phyloP scores from a whole-genome alignment of 2,329 filamentous ascomycete species.

The Aureobasidium sp. region DNA sequence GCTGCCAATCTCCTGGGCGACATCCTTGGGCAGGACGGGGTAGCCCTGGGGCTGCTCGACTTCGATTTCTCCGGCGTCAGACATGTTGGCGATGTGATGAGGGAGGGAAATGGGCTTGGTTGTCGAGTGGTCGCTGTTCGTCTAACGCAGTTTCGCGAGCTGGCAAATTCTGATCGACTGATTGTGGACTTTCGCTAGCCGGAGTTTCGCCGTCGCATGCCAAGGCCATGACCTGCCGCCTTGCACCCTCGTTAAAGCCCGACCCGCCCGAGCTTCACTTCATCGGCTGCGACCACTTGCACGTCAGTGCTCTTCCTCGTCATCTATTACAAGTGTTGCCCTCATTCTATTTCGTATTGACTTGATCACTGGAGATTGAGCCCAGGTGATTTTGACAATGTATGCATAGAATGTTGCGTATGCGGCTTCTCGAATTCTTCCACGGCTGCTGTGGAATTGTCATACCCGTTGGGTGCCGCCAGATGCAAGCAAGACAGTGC shows the following conservation, averaged over 20 bases:
- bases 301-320: neutral
- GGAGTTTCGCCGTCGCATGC: neutral
- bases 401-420: neutral
- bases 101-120: conserved; percentile 7
- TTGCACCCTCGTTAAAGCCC: no score
- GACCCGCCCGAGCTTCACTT: neutral
- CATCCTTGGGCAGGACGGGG: conserved; percentile 86
- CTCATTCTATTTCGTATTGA: neutral
- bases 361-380: neutral
- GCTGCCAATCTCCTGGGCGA: conserved; percentile 78
- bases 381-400: neutral
- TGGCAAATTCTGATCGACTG: neutral
- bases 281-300: neutral
- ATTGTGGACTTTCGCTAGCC: neutral
- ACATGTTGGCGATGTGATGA: conserved; percentile 60
- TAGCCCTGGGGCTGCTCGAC: conserved; percentile 77
- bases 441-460: neutral
- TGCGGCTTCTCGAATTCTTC: neutral
- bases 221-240: no score
- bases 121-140: conserved; percentile 11
- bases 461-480: neutral
- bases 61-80: conserved; percentile 91
- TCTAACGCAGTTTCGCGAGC: neutral
- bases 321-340: neutral
- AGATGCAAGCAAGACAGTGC: neutral